Base-by-base conservation (phyloP, 768 basidiomycete genomes). In the Russula griseocarnosa region DNA sequence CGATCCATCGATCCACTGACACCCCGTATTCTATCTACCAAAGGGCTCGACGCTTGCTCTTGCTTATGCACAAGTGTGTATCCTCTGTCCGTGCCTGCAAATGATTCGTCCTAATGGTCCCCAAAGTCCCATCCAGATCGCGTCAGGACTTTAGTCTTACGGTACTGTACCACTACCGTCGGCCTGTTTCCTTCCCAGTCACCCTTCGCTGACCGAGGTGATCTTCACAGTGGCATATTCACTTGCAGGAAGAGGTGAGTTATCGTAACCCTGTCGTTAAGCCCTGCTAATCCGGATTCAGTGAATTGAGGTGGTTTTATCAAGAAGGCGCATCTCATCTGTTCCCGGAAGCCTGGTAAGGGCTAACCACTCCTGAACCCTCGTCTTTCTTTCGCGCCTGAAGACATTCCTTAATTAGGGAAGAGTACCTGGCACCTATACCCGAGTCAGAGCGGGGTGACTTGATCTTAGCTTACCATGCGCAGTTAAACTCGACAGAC, bases 241-340 rank as follows among this genome's bases (percentile, higher is more conserved):
- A 89, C 90, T 24, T 79, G 97, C 22, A 80, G 92, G 28, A 87
- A 85, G 78, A 89, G 84, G 88, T 88, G 53, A 30, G 73, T 13
- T 11, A 24, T 32, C 1, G 14, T 32, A 18, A 18, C 38, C 10
- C 38, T 26, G 30, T 14, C 28, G 36, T 51, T 34, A 26, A 10
- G 22, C n/a, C 5, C n/a, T n/a, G 10, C 55, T 40, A 30, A 56
- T 20, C 18, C 14, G 11, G 26, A 36, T 52, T n/a, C 38, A 79
- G 86, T 69, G 94, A 98, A 75, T 82, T 97, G 46, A 81, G 83
- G 22, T 98, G 94, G 79, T 96, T 97, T 79, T 97, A 95, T 74
- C 93, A 94, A 77, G 83, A 90, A 3, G 92, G 92, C 16, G 76
- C 90, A 13, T 87, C 86, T 5, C 86, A 88, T 72, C 74, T 92